These are phyloP conservation scores for Capsella bursapastoris DNA, from an alignment of 345 rosid species.

Conservation along the genomic window DNA sequence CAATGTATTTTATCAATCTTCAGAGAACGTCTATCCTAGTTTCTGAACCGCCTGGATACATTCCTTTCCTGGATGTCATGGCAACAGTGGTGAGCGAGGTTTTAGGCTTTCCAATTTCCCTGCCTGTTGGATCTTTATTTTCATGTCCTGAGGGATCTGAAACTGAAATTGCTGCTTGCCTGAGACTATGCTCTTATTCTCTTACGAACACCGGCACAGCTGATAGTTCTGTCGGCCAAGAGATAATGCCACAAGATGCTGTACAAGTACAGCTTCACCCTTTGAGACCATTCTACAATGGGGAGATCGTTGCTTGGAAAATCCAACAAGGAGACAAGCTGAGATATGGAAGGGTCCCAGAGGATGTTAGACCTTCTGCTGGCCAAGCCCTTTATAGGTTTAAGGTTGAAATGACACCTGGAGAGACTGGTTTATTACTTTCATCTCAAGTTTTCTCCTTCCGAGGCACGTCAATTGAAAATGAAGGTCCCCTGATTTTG, in stretches of 20 bases:
- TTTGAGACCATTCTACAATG: slow-evolving; percentile 87
- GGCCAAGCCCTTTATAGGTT: slow-evolving; percentile 90
- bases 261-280: slow-evolving; percentile 90
- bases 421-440: slow-evolving; percentile 64
- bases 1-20: slow-evolving; percentile 65
- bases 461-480: slow-evolving; percentile 63
- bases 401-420: slow-evolving; percentile 77
- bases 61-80: slow-evolving; percentile 75
- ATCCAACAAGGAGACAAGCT: slow-evolving; percentile 74
- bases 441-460: slow-evolving; percentile 96
- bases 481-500: slow-evolving; percentile 51
- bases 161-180: slow-evolving; percentile 55
- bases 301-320: slow-evolving; percentile 94
- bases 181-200: slow-evolving; percentile 66
- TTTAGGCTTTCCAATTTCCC: slow-evolving; percentile 69
- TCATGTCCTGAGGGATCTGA: slow-evolving; percentile 82
- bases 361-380: slow-evolving; percentile 89
- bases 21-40: slow-evolving; percentile 64
- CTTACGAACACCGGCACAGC: slow-evolving; percentile 52
- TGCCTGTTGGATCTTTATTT: slow-evolving; percentile 79
- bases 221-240: slow-evolving; percentile 65
- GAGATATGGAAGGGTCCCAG: slow-evolving; percentile 92
- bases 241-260: slow-evolving; percentile 81
- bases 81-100: slow-evolving; percentile 79
- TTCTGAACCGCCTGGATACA: slow-evolving; percentile 81